phyloP scores from a whole-genome alignment of 495 filamentous ascomycete species.

The Trichoderma gamsii region DNA sequence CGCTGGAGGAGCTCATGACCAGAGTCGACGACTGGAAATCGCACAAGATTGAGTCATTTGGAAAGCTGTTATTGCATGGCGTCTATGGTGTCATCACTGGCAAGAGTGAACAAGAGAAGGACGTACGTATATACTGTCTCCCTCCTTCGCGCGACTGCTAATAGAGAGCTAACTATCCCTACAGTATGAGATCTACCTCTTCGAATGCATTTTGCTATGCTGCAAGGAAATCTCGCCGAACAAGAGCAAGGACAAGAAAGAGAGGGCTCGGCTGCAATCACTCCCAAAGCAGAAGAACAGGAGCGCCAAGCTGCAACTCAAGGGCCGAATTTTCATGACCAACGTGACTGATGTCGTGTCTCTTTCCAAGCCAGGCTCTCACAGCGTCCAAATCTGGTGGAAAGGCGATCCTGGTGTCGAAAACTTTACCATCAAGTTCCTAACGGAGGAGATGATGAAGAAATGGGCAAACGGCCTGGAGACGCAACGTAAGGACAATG shows the following conservation, averaged over 20 bases:
- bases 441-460: slow-evolving; percentile 83
- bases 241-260: slow-evolving; percentile 70
- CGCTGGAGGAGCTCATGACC: slow-evolving; percentile 68
- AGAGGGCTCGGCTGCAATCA: slow-evolving; percentile 43
- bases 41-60: slow-evolving; percentile 82
- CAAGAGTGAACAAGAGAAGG: slow-evolving; percentile 74
- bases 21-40: slow-evolving; percentile 98
- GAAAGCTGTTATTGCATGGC: slow-evolving; percentile 82
- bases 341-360: slow-evolving; percentile 93
- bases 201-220: slow-evolving; percentile 90
- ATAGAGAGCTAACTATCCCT: slow-evolving; percentile 18
- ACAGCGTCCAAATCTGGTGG: slow-evolving; percentile 97
- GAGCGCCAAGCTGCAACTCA: slow-evolving; percentile 81
- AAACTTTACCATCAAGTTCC: slow-evolving; percentile 90
- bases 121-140: slow-evolving; percentile 50
- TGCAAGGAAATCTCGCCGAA: slow-evolving; percentile 91
- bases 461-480: slow-evolving; percentile 72
- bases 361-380: slow-evolving; percentile 79
- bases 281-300: slow-evolving; percentile 58
- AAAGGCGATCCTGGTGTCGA: slow-evolving; percentile 94
- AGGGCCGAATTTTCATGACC: slow-evolving; percentile 97
- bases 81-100: slow-evolving; percentile 90
- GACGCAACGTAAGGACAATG: slow-evolving; percentile 50
- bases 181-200: slow-evolving; percentile 96
- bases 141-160: slow-evolving; percentile 9